Percentiles rank a stretch among this genome's conserved stretches.
Evolutionary conservation across 371 early-diverging fungal genomes (phyloP).

Genomic region (Lichtheimia hyalospora): DNA sequence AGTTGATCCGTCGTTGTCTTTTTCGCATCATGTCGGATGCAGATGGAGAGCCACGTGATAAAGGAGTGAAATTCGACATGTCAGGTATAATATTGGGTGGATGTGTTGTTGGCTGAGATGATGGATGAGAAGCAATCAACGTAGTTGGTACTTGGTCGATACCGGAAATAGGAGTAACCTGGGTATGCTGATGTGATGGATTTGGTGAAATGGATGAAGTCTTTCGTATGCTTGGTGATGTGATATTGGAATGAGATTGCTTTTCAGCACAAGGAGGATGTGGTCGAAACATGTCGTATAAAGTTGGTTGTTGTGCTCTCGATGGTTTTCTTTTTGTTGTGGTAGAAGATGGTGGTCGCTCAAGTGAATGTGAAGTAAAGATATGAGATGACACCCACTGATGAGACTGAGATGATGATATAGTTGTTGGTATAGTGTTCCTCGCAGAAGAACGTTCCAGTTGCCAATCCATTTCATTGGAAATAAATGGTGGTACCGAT

Average conservation of each 20-base stretch:
- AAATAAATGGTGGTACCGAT: background rate
- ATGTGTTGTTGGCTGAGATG: too few relatives aligned
- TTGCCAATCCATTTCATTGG: background rate
- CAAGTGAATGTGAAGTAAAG: too few relatives aligned
- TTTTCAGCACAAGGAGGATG: background rate
- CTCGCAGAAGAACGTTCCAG: background rate
- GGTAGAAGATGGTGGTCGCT: background rate
- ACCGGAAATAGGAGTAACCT: too few relatives aligned
- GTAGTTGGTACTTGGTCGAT: too few relatives aligned
- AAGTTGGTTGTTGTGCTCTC: background rate
- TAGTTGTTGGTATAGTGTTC: background rate
- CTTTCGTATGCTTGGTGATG: background rate
- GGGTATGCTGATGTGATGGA: too few relatives aligned
- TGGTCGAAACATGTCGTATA: conserved; percentile 5
- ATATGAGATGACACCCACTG: background rate
- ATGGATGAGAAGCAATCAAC: too few relatives aligned
- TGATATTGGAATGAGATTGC: background rate
- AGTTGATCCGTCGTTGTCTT: too few relatives aligned
- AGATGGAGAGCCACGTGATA: too few relatives aligned
- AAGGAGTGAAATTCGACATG: too few relatives aligned
- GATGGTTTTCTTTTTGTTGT: background rate
- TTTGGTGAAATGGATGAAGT: background rate
- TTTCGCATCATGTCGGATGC: too few relatives aligned
- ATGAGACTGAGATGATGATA: background rate
- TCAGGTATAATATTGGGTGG: too few relatives aligned